Conservation (phyloP, 495 filamentous ascomycete genomes). For the Penicillium coffeae region DNA sequence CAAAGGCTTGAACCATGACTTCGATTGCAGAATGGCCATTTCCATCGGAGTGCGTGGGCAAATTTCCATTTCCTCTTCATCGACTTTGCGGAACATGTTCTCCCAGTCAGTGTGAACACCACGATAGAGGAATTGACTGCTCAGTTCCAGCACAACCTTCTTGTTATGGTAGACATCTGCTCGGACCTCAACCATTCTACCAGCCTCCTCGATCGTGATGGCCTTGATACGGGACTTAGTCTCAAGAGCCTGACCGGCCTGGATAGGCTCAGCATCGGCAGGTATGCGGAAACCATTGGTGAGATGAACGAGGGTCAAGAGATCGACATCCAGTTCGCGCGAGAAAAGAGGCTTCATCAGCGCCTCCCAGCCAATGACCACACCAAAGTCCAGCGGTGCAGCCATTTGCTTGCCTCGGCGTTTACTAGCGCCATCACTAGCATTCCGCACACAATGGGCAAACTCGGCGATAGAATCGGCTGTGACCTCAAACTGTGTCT, state of each 20-base stretch:
- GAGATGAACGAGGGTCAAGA: slow-evolving; percentile 92
- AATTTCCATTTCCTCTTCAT: slow-evolving; percentile 91
- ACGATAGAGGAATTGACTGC: slow-evolving; percentile 94
- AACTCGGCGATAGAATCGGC: slow-evolving; percentile 94
- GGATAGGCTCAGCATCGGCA: slow-evolving; percentile 87
- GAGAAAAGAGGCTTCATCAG: slow-evolving; percentile 99
- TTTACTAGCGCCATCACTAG: slow-evolving; percentile 93
- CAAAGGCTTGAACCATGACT: slow-evolving; percentile 92
- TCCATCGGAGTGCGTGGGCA: slow-evolving; percentile 82
- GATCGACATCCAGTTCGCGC: slow-evolving; percentile 85
- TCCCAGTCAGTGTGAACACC: slow-evolving; percentile 89
- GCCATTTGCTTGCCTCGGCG: slow-evolving; percentile 90
- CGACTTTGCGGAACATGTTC: slow-evolving; percentile 97
- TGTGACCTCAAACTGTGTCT: slow-evolving; percentile 79
- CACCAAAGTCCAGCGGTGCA: slow-evolving; percentile 98
- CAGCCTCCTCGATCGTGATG: slow-evolving; percentile 94
- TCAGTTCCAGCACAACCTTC: slow-evolving; percentile 93
- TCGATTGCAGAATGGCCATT: slow-evolving; percentile 87
- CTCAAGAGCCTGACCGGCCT: slow-evolving; percentile 87
- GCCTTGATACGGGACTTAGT: slow-evolving; percentile 96
- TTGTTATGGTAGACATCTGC: slow-evolving; percentile 88
- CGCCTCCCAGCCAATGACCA: slow-evolving; percentile 97
- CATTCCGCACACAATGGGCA: slow-evolving; percentile 96
- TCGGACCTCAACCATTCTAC: slow-evolving; percentile 98
- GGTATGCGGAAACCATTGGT: slow-evolving; percentile 98